Conservation (phyloP, 495 filamentous ascomycete species). For the Penicillium fimorum region DNA sequence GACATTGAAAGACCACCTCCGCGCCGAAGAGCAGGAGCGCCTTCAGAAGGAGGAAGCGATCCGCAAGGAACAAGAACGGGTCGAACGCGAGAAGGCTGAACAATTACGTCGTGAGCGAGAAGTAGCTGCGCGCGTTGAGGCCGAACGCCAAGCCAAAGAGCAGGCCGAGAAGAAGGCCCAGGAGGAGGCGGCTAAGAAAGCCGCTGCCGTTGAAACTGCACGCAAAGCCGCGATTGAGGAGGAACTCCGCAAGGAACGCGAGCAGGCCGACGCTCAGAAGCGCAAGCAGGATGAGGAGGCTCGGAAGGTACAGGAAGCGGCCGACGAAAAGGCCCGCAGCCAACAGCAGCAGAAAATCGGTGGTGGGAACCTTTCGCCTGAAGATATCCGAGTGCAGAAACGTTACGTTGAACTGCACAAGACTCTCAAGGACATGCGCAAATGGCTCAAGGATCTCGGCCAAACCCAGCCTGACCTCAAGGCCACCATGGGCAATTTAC, state of each 20-base stretch:
- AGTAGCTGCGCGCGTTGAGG: constrained; percentile 41
- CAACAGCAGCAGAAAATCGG: constrained; percentile 33
- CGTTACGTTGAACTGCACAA: constrained; percentile 69
- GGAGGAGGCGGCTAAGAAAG: constrained; percentile 27
- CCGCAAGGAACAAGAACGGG: constrained; percentile 36
- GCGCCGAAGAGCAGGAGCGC: constrained; percentile 38
- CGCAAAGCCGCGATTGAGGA: constrained; percentile 44
- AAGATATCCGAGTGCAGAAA: constrained; percentile 48
- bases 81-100: constrained; percentile 41
- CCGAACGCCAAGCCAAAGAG: constrained; percentile 43
- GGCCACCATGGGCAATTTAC: constrained; percentile 67
- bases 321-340: constrained; percentile 30
- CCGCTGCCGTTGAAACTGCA: constrained; percentile 42
- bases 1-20: constrained; percentile 33
- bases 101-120: constrained; percentile 35
- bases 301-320: constrained; percentile 36
- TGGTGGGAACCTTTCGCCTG: constrained; percentile 22
- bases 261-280: constrained; percentile 45
- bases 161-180: constrained; percentile 42
- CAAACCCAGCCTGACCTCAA: constrained; percentile 59
- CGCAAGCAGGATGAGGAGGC: constrained; percentile 38
- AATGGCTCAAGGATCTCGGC: constrained; percentile 45
- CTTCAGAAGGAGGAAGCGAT: constrained; percentile 36
- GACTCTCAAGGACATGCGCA: constrained; percentile 69
- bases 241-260: constrained; percentile 56